Evolutionary conservation across 1,284 basidiomycete genomes (phyloP).

Genomic region (Irpex rosettiformis): DNA sequence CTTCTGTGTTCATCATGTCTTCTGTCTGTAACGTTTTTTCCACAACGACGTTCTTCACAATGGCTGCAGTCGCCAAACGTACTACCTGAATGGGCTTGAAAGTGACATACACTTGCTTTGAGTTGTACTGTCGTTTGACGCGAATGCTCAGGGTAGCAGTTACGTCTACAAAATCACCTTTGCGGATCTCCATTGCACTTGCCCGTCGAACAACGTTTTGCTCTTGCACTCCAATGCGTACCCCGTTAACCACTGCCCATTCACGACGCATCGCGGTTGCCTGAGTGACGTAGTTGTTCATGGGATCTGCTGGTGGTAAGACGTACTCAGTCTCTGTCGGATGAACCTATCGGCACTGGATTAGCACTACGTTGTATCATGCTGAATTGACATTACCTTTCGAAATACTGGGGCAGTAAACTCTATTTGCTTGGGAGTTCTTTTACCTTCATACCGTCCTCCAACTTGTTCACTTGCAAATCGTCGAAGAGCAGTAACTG

Average conservation of each 20-base stretch:
- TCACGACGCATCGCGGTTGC: neutral
- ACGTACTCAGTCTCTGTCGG: neutral
- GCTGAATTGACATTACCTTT: neutral
- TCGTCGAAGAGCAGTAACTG: neutral
- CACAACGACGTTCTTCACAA: no score
- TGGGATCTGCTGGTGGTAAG: neutral
- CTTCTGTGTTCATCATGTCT: no score
- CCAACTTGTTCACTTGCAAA: neutral
- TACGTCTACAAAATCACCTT: neutral
- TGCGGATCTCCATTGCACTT: neutral
- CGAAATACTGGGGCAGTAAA: neutral
- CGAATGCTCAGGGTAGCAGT: neutral
- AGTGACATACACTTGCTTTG: neutral
- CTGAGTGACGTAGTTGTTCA: neutral
- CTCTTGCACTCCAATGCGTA: neutral
- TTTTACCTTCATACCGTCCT: neutral
- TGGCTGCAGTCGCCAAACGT: neutral
- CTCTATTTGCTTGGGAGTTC: neutral
- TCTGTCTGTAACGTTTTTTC: no score
- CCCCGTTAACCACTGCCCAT: neutral
- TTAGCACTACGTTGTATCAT: no score
- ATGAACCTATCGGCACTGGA: neutral
- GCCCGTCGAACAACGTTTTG: neutral
- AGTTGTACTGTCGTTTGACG: neutral
- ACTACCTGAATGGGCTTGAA: neutral